Conservation (phyloP, 2,329 filamentous ascomycete genomes). For the Hysterium pulicare region DNA sequence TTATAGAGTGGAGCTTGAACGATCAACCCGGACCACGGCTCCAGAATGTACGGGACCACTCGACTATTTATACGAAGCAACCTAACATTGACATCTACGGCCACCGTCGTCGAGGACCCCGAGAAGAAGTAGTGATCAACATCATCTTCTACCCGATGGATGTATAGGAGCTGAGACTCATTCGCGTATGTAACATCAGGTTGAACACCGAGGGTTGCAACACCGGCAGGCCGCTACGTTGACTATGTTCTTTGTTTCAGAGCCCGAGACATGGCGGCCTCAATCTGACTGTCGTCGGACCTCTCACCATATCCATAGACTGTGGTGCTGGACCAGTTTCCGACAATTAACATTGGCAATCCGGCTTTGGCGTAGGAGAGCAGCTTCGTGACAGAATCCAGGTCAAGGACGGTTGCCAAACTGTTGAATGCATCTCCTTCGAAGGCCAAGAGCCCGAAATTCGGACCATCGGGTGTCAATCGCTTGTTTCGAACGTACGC, state of each 20-base stretch:
- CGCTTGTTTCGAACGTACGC: neutral
- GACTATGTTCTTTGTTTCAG: neutral
- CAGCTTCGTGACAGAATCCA: neutral
- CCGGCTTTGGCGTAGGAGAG: neutral
- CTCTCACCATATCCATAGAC: neutral
- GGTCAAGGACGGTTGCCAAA: neutral
- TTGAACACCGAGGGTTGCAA: neutral
- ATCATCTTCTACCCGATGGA: neutral
- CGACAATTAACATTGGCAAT: neutral
- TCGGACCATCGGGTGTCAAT: neutral
- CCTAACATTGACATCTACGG: neutral
- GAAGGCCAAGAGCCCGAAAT: neutral
- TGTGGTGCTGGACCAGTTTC: neutral
- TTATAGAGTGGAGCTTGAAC: neutral
- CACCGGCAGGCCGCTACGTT: neutral
- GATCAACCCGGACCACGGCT: neutral
- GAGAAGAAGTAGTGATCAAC: constrained; percentile 1
- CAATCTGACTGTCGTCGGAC: neutral
- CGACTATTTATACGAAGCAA: neutral
- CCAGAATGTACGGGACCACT: neutral
- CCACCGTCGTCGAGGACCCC: neutral
- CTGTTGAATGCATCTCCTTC: neutral
- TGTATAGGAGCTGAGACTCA: neutral
- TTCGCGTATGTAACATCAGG: neutral
- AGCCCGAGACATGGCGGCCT: neutral